Evolutionary conservation across 176 grass and related monocot species (phyloP).

Genomic region (Phoenix dactylifera): DNA sequence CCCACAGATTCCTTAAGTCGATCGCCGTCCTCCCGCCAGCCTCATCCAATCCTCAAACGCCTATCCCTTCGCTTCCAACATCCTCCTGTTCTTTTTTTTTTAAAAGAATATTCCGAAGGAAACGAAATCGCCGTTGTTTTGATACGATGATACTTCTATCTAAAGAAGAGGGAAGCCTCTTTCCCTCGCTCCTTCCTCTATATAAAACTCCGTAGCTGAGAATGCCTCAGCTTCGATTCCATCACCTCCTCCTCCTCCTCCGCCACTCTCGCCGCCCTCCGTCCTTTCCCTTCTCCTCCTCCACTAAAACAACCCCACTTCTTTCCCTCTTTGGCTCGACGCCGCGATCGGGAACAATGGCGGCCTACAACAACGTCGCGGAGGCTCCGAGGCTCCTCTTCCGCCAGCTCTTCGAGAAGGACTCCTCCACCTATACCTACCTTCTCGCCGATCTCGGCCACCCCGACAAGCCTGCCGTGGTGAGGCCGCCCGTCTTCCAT

Average conservation of each 20-base stretch:
- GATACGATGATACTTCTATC: too few relatives aligned
- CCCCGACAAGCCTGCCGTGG: constrained; percentile 78
- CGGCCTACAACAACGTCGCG: constrained; percentile 22
- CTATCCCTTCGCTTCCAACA: not conserved
- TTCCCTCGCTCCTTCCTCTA: not conserved
- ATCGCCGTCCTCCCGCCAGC: too few relatives aligned
- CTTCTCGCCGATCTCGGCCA: constrained; percentile 80
- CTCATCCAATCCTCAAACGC: not conserved
- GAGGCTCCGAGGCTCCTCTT: constrained; percentile 54
- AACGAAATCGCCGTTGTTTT: too few relatives aligned
- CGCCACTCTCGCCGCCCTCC: not conserved
- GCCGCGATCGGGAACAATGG: constrained; percentile 34
- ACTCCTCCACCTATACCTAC: constrained; percentile 90
- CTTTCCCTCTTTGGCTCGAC: not conserved
- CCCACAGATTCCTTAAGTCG: too few relatives aligned
- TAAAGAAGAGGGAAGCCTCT: not conserved
- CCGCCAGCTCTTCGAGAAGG: constrained; percentile 94
- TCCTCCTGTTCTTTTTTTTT: not conserved
- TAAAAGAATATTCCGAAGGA: too few relatives aligned
- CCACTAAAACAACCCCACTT: not conserved
- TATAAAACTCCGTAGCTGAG: too few relatives aligned
- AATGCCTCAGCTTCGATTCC: not conserved
- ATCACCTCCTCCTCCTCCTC: not conserved
- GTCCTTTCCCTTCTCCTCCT: not conserved
- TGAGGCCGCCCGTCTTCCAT: constrained; percentile 16